Percentiles rank a stretch among this genome's conserved stretches.
These are phyloP conservation scores for Hypoxylon fuscum DNA, from an alignment of 495 filamentous ascomycete species.

Conservation along the genomic window DNA sequence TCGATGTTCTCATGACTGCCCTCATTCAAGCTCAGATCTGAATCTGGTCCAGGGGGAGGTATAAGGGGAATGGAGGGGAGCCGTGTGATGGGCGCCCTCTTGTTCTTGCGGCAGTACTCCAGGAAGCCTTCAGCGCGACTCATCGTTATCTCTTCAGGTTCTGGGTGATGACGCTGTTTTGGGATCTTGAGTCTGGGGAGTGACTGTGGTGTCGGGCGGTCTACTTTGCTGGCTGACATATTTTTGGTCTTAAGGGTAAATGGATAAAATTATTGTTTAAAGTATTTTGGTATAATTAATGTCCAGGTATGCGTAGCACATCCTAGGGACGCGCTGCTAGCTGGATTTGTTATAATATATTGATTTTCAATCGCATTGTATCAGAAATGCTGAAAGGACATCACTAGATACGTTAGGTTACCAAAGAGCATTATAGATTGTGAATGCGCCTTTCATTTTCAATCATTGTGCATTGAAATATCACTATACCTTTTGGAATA, in stretches of 20 bases:
- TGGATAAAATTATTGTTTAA: no score
- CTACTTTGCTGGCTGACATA: constrained; percentile 5
- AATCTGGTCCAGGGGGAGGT: background rate
- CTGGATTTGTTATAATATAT: background rate
- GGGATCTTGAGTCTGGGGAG: constrained; percentile 25
- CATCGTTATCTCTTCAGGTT: constrained; percentile 27
- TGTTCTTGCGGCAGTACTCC: constrained; percentile 9
- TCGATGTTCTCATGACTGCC: background rate
- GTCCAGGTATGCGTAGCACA: background rate
- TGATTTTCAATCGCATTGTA: background rate
- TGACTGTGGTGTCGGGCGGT: constrained; percentile 22
- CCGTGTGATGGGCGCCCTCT: constrained; percentile 17
- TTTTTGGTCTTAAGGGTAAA: no score
- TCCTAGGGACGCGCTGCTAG: background rate
- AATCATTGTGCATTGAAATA: no score
- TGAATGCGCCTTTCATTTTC: no score
- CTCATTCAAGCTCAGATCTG: background rate
- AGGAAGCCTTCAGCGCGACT: constrained; percentile 14
- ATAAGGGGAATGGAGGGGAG: constrained; percentile 1
- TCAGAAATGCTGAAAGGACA: no score
- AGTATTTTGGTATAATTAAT: background rate
- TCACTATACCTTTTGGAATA: no score
- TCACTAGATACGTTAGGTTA: no score
- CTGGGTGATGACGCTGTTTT: background rate
- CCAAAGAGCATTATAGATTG: no score